Evolutionary conservation across 116 monocot species (phyloP), one percentile per base, ranked within the genome.

Genomic region (Papilionanthe hybrid): DNA sequence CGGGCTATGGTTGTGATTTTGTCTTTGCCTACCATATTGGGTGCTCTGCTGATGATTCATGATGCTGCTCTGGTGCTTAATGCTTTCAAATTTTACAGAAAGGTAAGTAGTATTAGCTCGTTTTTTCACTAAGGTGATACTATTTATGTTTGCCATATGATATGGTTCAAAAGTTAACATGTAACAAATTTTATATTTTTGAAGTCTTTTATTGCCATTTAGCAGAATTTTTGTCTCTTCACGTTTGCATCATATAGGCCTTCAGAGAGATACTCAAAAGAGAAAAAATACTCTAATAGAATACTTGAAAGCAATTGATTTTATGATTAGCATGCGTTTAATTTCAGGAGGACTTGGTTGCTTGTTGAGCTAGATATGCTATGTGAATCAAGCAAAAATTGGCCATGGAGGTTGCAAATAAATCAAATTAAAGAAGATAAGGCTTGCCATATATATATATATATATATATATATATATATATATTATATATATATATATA

Each of bases 1-100:
- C 81, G 65, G 85, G 76, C 63, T 72, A 72, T 42, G 80, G 60
- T 60, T 53, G 47, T 72, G 92, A 93, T 83, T 72, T 79, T 43
- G 42, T 6, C 30, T 49, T 77, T 44, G 86, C 91, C 48, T 91
- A 91, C 84, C 96, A 96, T 81, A 87, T 92, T 50, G 87, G 92
- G 45, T 96, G 96, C 85, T 87, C 88, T 77, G 63, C 77, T 67
- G 83, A 87, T 81, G 91, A 84, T 78, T 69, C 75, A 25, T 72
- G 66, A 72, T 80, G 28, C 58, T 77, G 29, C 32, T 20, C 41
- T 55, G 30, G 32, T 37, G 55, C 37, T 63, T 53, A 20, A 50
- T 37, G 42, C 37, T 63, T 53, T 56, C n/a, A 12, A 5, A 69
- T 69, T 65, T 65, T 10, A 65, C 5, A 41, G 12, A 69, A 37